Evolutionary conservation across 495 filamentous ascomycete genomes (phyloP).

Genomic region (Aspergillus haitiensis): DNA sequence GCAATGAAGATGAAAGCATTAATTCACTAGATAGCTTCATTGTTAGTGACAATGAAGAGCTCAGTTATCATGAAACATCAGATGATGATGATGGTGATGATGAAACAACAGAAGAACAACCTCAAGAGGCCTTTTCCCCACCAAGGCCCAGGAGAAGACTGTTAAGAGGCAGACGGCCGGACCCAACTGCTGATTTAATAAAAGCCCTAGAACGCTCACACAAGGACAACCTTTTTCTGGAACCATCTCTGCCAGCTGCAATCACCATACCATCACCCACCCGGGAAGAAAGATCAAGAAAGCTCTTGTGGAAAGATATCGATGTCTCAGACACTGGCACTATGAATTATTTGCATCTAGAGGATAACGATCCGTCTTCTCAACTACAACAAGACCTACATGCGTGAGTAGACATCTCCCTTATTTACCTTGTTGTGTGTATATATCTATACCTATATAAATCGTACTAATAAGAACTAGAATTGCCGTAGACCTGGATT

Average conservation of each 20-base stretch:
- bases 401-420: conserved; percentile 22
- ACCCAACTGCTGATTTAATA: conserved; percentile 23
- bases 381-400: conserved; percentile 25
- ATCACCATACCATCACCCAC: conserved; percentile 22
- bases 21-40: conserved; percentile 47
- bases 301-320: conserved; percentile 29
- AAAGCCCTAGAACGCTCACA: conserved; percentile 18
- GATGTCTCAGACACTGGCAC: conserved; percentile 31
- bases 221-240: conserved; percentile 23
- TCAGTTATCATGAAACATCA: conserved; percentile 42
- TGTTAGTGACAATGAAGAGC: conserved; percentile 49
- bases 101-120: conserved; percentile 35
- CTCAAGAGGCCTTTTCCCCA: conserved; percentile 29
- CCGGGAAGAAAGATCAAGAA: conserved; percentile 19
- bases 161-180: conserved; percentile 38
- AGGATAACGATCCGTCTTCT: conserved; percentile 29
- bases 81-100: conserved; percentile 12
- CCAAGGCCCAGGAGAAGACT: conserved; percentile 35
- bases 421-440: neutral
- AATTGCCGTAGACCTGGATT: conserved; percentile 16
- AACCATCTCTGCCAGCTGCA: conserved; percentile 26
- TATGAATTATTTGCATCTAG: conserved; percentile 26
- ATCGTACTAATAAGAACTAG: conserved; percentile 6
- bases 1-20: conserved; percentile 32
- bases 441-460: too few species aligned